phyloP scores from a whole-genome alignment of 164 flowering plant genomes.

The Nelumbo lutea region DNA sequence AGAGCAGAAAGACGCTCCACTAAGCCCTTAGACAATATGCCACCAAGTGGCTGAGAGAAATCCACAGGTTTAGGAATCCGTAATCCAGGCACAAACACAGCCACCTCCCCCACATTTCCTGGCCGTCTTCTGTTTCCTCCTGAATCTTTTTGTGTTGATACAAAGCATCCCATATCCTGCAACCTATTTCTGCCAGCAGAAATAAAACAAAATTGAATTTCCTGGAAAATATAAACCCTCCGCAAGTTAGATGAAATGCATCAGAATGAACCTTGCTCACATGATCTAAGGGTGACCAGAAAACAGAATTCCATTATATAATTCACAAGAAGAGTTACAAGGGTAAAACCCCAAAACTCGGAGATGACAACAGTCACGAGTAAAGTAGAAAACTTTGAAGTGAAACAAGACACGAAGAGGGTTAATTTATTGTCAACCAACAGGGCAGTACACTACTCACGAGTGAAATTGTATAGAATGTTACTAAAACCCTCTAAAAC shows the following conservation, averaged over 20 bases:
- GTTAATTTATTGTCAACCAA: not conserved
- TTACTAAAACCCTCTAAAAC: not conserved
- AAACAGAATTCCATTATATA: not conserved
- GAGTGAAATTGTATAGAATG: not conserved
- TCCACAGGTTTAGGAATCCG: constrained; percentile 76
- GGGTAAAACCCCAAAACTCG: not conserved
- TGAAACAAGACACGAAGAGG: not conserved
- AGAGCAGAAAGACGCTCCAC: constrained; percentile 66
- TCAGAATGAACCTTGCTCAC: not conserved
- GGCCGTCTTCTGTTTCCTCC: constrained; percentile 60
- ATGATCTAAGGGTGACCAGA: not conserved
- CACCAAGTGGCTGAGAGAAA: constrained; percentile 53
- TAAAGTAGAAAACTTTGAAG: not conserved
- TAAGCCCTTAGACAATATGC: constrained; percentile 47
- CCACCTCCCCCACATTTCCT: constrained; percentile 63
- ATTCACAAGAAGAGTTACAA: not conserved
- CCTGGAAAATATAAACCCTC: not conserved
- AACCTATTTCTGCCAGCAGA: constrained; percentile 22
- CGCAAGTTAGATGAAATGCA: not conserved
- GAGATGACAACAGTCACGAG: constrained; percentile 3
- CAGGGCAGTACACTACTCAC: constrained; percentile 2
- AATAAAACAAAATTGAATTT: not conserved
- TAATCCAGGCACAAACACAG: constrained; percentile 77
- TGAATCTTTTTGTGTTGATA: constrained; percentile 56
- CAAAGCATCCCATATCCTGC: constrained; percentile 68